A percentile compares a stretch with the other conserved stretches of the same genome.
Conservation (phyloP, 768 basidiomycete species). For the Cystobasidium ongulense region DNA sequence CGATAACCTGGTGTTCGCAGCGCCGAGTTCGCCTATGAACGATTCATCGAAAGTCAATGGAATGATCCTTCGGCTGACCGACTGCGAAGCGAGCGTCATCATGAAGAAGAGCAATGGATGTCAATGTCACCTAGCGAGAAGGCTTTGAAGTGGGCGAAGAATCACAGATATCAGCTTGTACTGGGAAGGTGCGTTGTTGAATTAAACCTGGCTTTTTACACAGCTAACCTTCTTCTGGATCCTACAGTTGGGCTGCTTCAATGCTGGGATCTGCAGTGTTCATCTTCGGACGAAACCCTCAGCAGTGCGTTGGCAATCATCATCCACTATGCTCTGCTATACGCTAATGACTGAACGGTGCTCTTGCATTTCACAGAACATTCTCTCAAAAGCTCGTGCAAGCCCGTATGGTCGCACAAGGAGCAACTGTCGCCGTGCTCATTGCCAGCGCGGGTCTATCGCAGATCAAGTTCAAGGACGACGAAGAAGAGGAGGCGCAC, state of each 20-base stretch:
- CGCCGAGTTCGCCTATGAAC: constrained; percentile 20
- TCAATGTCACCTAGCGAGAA: constrained; percentile 23
- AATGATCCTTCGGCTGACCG: constrained; percentile 13
- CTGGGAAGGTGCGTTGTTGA: constrained; percentile 7
- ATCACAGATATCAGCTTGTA: constrained; percentile 19
- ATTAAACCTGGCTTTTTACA: not conserved
- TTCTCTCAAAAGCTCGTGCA: constrained; percentile 43
- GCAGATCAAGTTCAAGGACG: constrained; percentile 30
- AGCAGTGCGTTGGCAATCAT: constrained; percentile 1
- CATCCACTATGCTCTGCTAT: not conserved
- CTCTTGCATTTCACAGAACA: constrained; percentile 1
- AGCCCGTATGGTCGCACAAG: constrained; percentile 42
- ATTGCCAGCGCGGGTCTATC: constrained; percentile 42
- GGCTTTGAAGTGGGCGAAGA: not conserved
- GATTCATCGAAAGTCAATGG: constrained; percentile 15
- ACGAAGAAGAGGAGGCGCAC: not conserved
- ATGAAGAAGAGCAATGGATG: constrained; percentile 11
- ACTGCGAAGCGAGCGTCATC: not conserved
- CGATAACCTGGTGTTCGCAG: not conserved
- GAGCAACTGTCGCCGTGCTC: constrained; percentile 43
- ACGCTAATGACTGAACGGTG: not conserved
- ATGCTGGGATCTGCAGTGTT: constrained; percentile 28
- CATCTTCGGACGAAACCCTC: constrained; percentile 25
- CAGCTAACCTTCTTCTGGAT: not conserved
- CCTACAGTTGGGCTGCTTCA: constrained; percentile 14